A percentile compares a stretch with the other conserved stretches of the same genome.
Conservation (phyloP, 1,284 basidiomycete species). For the Malassezia restricta region DNA sequence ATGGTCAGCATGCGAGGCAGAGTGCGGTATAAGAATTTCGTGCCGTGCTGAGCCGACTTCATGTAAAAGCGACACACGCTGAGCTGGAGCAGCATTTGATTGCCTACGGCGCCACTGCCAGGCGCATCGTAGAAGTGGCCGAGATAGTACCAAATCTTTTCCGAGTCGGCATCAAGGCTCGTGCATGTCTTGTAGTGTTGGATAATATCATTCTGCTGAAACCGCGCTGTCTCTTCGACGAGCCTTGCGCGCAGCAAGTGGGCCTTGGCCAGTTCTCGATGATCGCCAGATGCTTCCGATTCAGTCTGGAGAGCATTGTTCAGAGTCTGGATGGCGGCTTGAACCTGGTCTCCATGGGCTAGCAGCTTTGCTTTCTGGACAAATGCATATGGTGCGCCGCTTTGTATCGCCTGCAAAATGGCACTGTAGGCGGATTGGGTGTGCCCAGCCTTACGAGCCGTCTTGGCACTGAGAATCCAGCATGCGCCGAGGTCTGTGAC, state of each 20-base stretch:
- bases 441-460: constrained; percentile 86
- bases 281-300: constrained; percentile 5
- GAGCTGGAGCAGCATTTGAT: constrained; percentile 35
- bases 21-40: constrained; percentile 93
- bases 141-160: constrained; percentile 47
- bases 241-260: constrained; percentile 78
- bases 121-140: constrained; percentile 30
- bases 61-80: constrained; percentile 60
- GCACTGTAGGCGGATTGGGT: constrained; percentile 95
- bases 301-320: constrained; percentile 58
- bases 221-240: constrained; percentile 78
- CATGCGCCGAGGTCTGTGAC: constrained; percentile 47
- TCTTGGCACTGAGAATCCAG: constrained; percentile 88
- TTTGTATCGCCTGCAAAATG: constrained; percentile 74
- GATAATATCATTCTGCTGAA: constrained; percentile 57
- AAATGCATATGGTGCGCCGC: constrained; percentile 66
- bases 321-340: constrained; percentile 78
- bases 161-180: constrained; percentile 51
- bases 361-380: constrained; percentile 82
- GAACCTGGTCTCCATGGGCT: constrained; percentile 64
- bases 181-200: constrained; percentile 44
- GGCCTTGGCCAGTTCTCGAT: constrained; percentile 52
- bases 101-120: constrained; percentile 49
- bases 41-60: constrained; percentile 66
- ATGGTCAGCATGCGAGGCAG: constrained; percentile 85